Percentiles rank a stretch among this genome's conserved stretches.
phyloP scores from a whole-genome alignment of 2,329 filamentous ascomycete species.

The Ilyonectria sp. region DNA sequence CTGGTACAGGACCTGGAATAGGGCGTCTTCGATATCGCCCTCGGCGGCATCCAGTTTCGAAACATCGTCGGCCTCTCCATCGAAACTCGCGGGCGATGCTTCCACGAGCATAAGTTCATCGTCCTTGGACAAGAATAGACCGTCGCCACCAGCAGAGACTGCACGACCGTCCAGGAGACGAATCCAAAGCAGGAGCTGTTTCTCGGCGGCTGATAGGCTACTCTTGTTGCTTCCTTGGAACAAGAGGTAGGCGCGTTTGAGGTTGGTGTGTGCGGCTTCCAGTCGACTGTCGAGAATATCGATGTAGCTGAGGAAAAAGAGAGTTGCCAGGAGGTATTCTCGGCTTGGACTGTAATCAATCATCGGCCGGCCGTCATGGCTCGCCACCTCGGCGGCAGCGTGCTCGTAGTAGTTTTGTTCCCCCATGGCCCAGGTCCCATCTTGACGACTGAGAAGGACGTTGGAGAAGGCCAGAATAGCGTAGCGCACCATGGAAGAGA shows the following conservation, averaged over 20 bases:
- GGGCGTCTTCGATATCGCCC: slow-evolving; percentile 62
- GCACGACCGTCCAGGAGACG: slow-evolving; percentile 69
- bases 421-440: slow-evolving; percentile 50
- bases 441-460: slow-evolving; percentile 57
- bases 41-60: slow-evolving; percentile 44
- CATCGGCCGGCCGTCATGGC: slow-evolving; percentile 42
- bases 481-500: slow-evolving; percentile 62
- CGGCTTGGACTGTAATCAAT: slow-evolving; percentile 50
- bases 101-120: slow-evolving; percentile 63
- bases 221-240: slow-evolving; percentile 60
- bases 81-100: slow-evolving; percentile 58
- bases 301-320: slow-evolving; percentile 70
- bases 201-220: slow-evolving; percentile 58
- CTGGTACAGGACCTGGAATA: slow-evolving; percentile 70
- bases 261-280: slow-evolving; percentile 62
- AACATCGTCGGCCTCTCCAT: slow-evolving; percentile 48
- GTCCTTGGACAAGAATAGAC: slow-evolving; percentile 64
- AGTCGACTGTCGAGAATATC: slow-evolving; percentile 63
- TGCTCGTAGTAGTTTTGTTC: slow-evolving; percentile 57
- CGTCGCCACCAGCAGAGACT: slow-evolving; percentile 70
- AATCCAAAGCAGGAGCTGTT: slow-evolving; percentile 68
- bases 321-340: slow-evolving; percentile 63
- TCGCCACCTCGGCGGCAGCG: slow-evolving; percentile 53
- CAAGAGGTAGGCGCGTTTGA: slow-evolving; percentile 64
- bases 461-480: slow-evolving; percentile 68